Conservation (phyloP, 257 asterid species). For the Cordia subcordata region DNA sequence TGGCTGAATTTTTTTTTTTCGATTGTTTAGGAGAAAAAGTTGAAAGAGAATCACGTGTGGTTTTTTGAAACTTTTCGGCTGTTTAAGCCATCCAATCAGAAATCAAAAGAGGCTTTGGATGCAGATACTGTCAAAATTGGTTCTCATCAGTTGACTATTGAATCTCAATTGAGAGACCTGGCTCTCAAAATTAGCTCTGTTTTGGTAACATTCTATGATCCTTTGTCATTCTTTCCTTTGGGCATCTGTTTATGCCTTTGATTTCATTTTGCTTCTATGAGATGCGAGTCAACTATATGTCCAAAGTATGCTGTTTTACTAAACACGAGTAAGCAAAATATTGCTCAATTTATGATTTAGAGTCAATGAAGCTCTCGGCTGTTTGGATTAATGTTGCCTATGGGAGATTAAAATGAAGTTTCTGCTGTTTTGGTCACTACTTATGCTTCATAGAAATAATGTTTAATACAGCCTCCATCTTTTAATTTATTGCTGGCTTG, state of each 20-base stretch:
- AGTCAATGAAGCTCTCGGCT: too few relatives aligned
- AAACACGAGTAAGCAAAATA: too few relatives aligned
- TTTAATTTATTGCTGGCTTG: too few relatives aligned
- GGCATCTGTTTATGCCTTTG: background rate
- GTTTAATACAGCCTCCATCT: too few relatives aligned
- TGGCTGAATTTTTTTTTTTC: conserved; percentile 12
- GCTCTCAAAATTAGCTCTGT: conserved; percentile 65
- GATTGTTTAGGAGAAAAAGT: conserved; percentile 51
- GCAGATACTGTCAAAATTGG: conserved; percentile 54
- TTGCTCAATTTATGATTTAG: too few relatives aligned
- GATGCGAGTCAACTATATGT: too few relatives aligned
- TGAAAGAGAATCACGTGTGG: conserved; percentile 78
- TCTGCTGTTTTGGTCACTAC: too few relatives aligned
- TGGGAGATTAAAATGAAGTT: too few relatives aligned
- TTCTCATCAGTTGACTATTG: conserved; percentile 45
- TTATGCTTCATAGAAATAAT: too few relatives aligned
- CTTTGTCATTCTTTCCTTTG: background rate
- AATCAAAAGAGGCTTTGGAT: conserved; percentile 78
- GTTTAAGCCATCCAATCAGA: conserved; percentile 65
- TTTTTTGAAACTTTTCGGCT: conserved; percentile 44
- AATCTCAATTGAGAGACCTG: conserved; percentile 51
- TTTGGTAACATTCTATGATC: conserved; percentile 39
- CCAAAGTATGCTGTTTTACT: too few relatives aligned
- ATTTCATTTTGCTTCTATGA: background rate
- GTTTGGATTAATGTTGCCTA: too few relatives aligned